A percentile compares a stretch with the other conserved stretches of the same genome.
Conservation (phyloP, 2,329 filamentous ascomycete genomes). For the Ceratocystis ficicola region DNA sequence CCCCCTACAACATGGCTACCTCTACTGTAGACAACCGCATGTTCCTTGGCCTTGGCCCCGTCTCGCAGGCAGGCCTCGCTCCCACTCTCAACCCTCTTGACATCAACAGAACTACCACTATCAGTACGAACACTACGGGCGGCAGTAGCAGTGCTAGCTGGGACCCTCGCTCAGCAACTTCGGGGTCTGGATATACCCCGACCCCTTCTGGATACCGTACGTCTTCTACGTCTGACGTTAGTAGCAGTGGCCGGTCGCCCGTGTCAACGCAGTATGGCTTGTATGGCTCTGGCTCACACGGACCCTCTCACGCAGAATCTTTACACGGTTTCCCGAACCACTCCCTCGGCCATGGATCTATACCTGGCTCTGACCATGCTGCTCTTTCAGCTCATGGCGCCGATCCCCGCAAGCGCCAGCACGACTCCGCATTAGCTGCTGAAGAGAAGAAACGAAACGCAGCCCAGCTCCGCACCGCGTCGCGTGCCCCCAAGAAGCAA, state of each 20-base stretch:
- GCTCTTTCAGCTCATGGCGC: neutral
- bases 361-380: neutral
- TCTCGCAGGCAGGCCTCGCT: neutral
- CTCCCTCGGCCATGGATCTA: neutral
- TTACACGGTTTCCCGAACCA: neutral
- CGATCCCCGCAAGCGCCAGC: conserved; percentile 17
- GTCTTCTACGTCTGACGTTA: conserved; percentile 11
- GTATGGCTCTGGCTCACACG: conserved; percentile 15
- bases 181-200: neutral
- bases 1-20: conserved; percentile 9
- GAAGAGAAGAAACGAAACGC: conserved; percentile 22
- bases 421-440: conserved; percentile 16
- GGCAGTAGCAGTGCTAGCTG: neutral
- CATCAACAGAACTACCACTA: conserved; percentile 7
- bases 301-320: conserved; percentile 12
- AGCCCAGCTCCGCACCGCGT: conserved; percentile 23
- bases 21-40: conserved; percentile 4
- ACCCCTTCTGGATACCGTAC: conserved; percentile 12
- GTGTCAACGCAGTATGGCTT: conserved; percentile 8
- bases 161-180: conserved; percentile 7
- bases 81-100: conserved; percentile 13
- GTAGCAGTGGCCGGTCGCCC: conserved; percentile 9
- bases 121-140: neutral
- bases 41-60: conserved; percentile 10
- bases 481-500: conserved; percentile 23